Conservation (phyloP, 2,329 filamentous ascomycete genomes). For the Cordyceps fumosorosea region DNA sequence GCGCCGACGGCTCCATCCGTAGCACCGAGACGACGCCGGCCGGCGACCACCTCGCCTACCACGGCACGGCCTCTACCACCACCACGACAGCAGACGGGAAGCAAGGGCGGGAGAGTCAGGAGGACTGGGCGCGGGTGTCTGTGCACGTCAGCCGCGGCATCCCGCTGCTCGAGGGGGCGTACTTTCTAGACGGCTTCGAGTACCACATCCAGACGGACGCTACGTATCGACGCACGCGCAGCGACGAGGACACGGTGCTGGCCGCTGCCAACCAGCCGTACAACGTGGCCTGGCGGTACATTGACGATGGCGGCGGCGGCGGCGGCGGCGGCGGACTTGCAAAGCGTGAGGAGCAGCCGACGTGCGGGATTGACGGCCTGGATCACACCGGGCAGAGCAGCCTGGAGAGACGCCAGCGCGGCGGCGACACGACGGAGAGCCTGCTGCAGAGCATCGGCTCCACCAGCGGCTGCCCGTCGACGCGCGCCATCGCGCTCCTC, state of each 20-base stretch:
- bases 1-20: conserved; percentile 7
- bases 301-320: conserved; percentile 6
- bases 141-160: conserved; percentile 3
- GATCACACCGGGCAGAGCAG: neutral
- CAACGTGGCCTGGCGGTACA: conserved; percentile 12
- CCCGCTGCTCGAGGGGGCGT: conserved; percentile 14
- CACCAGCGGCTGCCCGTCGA: conserved; percentile 68
- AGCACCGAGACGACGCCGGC: conserved; percentile 10
- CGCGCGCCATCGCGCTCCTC: conserved; percentile 76
- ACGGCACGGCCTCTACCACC: neutral
- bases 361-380: neutral
- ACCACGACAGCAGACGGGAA: neutral
- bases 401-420: neutral
- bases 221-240: conserved; percentile 2
- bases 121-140: conserved; percentile 14
- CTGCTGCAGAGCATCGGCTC: conserved; percentile 52
- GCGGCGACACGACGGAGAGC: conserved; percentile 4
- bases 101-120: neutral
- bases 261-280: neutral
- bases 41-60: conserved; percentile 13
- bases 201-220: conserved; percentile 15
- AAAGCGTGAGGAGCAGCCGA: conserved; percentile 1
- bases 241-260: neutral
- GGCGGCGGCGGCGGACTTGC: neutral
- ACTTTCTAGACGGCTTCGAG: conserved; percentile 13